Evolutionary conservation across 306 rosid species (phyloP), one percentile per base, ranked within the genome.

Genomic region (Quercus parvula): DNA sequence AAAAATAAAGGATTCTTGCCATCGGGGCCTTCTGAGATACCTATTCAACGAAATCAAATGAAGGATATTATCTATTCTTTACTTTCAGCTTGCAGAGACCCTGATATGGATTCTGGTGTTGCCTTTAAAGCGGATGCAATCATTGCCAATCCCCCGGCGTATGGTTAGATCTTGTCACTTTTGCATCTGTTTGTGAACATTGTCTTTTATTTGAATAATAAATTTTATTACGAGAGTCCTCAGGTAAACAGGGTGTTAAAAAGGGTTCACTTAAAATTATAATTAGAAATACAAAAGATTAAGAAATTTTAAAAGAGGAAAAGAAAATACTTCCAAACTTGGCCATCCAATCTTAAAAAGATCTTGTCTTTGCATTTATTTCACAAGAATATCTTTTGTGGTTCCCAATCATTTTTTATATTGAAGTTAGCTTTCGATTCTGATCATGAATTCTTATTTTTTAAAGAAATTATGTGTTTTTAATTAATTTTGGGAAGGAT

Each of bases 1-100:
- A 96, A 96, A 84, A 96, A 96, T 80, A 96, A 96, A 87, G 99
- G 99, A 62, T 96, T 96, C 90, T 86, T 93, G 82, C 99, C 99
- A 15, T 96, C 99, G 4, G 99, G 98, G 77, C 99, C 99, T 79
- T 96, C 98, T 75, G 99, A 96, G 70, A 93, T 96, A 87, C 98
- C 92, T 64, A 33, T 85, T 52, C 99, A 96, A 81, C 88, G 99
- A 82, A 91, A 90, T 84, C 99, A 96, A 82, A 90, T 96, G 80
- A 96, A 96, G 85, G 98, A 93, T 30, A 93, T 96, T 72, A 96
- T 96, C 71, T 75, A 83, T 74, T 93, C 99, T 79, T 82, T 96
- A 78, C 90, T 85, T 88, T 86, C 97, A 79, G 99, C 99, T 63
- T 96, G 99, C 82, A 90, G 84, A 81, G 98, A 96, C n/a, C 86